Conservation (phyloP, 768 basidiomycete genomes). For the Lentinus tigrinus region DNA sequence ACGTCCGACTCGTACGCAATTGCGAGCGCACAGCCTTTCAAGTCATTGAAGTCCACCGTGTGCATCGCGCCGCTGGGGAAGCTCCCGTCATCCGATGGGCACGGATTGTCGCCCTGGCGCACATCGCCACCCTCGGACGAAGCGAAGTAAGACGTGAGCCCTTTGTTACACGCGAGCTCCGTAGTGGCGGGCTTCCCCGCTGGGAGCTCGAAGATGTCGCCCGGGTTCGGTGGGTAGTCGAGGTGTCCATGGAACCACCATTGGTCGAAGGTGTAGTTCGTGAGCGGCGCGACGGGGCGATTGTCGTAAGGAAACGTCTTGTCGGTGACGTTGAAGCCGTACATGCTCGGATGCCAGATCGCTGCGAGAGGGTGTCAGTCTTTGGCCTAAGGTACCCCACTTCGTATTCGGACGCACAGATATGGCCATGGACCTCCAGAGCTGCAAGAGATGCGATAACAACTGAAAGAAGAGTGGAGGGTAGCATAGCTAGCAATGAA, state of each 20-base stretch:
- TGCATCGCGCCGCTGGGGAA: constrained; percentile 46
- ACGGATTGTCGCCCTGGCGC: constrained; percentile 50
- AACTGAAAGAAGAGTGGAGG: not conserved
- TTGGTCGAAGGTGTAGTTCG: constrained; percentile 37
- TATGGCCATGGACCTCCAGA: not conserved
- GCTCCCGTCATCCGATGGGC: constrained; percentile 39
- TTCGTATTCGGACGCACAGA: constrained; percentile 10
- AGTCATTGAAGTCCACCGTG: constrained; percentile 51
- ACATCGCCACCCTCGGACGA: constrained; percentile 50
- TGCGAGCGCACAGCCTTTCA: constrained; percentile 64
- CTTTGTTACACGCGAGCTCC: constrained; percentile 60
- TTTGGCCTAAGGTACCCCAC: too few species aligned
- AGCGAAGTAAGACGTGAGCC: constrained; percentile 55
- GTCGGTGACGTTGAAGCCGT: constrained; percentile 62
- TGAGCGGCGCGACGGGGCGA: constrained; percentile 49
- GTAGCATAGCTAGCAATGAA: not conserved
- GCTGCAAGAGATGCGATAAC: not conserved
- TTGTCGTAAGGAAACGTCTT: constrained; percentile 61
- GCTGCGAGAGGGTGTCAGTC: constrained; percentile 29
- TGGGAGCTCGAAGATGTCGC: constrained; percentile 59
- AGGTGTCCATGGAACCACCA: constrained; percentile 70
- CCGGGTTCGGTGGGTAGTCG: constrained; percentile 51
- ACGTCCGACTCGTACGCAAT: constrained; percentile 73
- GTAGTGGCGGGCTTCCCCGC: constrained; percentile 53
- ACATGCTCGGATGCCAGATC: constrained; percentile 59